Conservation (phyloP, 805 yeast species). For the Wickerhamomyces queroliae region DNA sequence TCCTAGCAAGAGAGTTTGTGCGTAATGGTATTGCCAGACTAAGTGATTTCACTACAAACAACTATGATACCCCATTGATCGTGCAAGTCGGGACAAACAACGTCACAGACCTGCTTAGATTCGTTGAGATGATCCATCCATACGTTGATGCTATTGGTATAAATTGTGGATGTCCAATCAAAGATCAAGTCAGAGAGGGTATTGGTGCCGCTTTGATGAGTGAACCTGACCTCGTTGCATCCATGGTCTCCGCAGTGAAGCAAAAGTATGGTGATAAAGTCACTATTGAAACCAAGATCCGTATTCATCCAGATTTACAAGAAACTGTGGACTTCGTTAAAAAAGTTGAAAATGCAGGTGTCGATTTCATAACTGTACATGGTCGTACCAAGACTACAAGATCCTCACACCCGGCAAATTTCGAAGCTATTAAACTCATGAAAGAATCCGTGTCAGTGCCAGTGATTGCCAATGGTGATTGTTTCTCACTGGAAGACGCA, state of each 20-base stretch:
- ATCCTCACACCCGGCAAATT: conserved; percentile 76
- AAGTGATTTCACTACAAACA: conserved; percentile 81
- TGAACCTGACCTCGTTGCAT: conserved; percentile 71
- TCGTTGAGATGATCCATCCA: conserved; percentile 85
- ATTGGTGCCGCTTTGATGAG: conserved; percentile 95
- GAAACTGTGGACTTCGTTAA: conserved; percentile 72
- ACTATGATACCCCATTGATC: conserved; percentile 61
- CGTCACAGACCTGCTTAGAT: conserved; percentile 71
- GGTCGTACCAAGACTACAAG: conserved; percentile 86
- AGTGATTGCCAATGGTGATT: conserved; percentile 97
- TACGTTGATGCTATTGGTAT: conserved; percentile 91
- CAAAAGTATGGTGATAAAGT: conserved; percentile 61
- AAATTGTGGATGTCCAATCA: conserved; percentile 97
- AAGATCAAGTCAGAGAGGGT: conserved; percentile 91
- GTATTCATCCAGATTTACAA: conserved; percentile 72
- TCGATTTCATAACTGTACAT: conserved; percentile 90
- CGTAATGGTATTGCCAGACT: conserved; percentile 74
- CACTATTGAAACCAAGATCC: conserved; percentile 86
- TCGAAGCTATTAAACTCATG: conserved; percentile 71
- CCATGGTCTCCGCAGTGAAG: conserved; percentile 83
- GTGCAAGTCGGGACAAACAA: conserved; percentile 92
- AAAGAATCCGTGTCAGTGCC: conserved; percentile 53
- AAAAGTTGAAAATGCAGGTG: conserved; percentile 79
- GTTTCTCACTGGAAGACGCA: conserved; percentile 65
- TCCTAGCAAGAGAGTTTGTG: conserved; percentile 90